These are phyloP conservation scores for Podila epigama DNA, from an alignment of 192 early-diverging fungal genomes.

Conservation along the genomic window DNA sequence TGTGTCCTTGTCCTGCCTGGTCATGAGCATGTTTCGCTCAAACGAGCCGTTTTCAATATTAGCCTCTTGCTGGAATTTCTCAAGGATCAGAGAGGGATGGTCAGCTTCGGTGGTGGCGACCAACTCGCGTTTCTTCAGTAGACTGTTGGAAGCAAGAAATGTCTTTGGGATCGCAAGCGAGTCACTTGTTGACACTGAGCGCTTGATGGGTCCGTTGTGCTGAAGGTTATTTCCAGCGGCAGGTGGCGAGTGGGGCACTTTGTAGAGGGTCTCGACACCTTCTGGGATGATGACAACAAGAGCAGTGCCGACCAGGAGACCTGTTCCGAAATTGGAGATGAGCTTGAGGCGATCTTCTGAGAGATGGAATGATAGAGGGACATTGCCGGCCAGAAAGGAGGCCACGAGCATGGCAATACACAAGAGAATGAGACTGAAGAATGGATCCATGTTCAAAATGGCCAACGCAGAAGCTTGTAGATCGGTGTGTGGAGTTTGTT, in stretches of 20 bases:
- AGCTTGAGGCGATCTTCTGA: slow-evolving; percentile 75
- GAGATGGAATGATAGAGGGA: slow-evolving; percentile 84
- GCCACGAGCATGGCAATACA: slow-evolving; percentile 82
- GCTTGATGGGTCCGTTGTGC: slow-evolving; percentile 31
- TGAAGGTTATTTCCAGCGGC: slow-evolving; percentile 1
- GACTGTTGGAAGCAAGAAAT: neutral
- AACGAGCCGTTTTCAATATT: slow-evolving; percentile 1
- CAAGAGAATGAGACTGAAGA: slow-evolving; percentile 69
- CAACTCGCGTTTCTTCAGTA: slow-evolving; percentile 10
- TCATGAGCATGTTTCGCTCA: slow-evolving; percentile 32
- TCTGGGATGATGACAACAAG: slow-evolving; percentile 95
- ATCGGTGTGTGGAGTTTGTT: too few species aligned
- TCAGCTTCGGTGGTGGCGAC: slow-evolving; percentile 8
- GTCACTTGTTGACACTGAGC: slow-evolving; percentile 4
- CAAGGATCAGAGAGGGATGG: slow-evolving; percentile 14
- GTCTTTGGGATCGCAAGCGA: neutral
- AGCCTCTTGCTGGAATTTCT: slow-evolving; percentile 9
- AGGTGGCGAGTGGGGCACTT: slow-evolving; percentile 9
- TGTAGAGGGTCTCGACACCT: slow-evolving; percentile 89
- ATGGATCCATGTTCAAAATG: slow-evolving; percentile 64
- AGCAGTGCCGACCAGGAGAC: slow-evolving; percentile 91
- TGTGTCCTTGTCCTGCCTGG: slow-evolving; percentile 15
- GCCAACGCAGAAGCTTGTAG: too few species aligned
- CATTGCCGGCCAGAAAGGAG: slow-evolving; percentile 85
- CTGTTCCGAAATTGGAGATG: slow-evolving; percentile 86